These are phyloP conservation scores for Pleoardoris graminearum DNA, from an alignment of 2,329 filamentous ascomycete species.

Conservation along the genomic window DNA sequence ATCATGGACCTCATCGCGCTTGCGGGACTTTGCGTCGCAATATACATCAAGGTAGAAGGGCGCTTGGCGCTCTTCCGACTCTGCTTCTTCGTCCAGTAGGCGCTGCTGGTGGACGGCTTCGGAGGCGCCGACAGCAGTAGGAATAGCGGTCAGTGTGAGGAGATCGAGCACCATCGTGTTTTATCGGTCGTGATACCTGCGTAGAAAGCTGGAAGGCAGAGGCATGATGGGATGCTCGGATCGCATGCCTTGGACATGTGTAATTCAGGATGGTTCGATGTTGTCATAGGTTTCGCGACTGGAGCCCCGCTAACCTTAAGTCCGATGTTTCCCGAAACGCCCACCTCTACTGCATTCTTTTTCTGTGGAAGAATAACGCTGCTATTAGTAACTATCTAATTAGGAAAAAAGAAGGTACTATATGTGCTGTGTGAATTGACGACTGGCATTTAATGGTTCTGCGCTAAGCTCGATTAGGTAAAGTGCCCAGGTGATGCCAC, in stretches of 20 bases:
- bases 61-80: conserved; percentile 52
- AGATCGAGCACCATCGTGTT: conserved; percentile 32
- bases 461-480: too few species aligned
- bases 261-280: conserved; percentile 15
- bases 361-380: too few species aligned
- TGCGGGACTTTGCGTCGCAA: conserved; percentile 45
- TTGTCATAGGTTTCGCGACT: conserved; percentile 20
- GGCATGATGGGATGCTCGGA: background rate
- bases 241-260: background rate
- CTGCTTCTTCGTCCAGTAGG: conserved; percentile 53
- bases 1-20: conserved; percentile 47
- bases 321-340: too few species aligned
- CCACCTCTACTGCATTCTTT: too few species aligned
- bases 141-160: conserved; percentile 48
- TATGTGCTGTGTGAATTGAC: too few species aligned
- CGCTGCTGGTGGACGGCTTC: conserved; percentile 55
- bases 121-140: conserved; percentile 53
- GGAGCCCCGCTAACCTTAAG: background rate
- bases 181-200: conserved; percentile 1
- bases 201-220: background rate
- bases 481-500: too few species aligned
- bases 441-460: too few species aligned
- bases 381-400: too few species aligned
- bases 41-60: conserved; percentile 56
- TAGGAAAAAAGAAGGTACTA: too few species aligned